These are phyloP conservation scores for Cyclotella kingstonii DNA, from an alignment of 108 stramenopile species.

Conservation along the genomic window DNA sequence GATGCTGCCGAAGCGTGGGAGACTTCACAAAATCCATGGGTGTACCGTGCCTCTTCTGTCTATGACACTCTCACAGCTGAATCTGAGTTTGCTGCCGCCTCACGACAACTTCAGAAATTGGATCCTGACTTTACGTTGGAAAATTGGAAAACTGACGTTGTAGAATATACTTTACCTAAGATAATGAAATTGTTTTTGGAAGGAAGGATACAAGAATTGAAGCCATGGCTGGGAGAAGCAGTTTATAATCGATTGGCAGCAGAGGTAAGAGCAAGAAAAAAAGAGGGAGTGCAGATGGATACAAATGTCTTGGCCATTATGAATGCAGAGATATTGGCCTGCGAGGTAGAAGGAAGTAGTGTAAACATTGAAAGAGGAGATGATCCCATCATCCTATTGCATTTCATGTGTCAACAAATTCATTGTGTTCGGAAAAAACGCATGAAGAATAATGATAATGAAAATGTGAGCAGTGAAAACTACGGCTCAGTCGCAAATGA, in stretches of 20 bases:
- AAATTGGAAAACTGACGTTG: conserved; percentile 85
- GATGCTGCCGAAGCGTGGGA: conserved; percentile 97
- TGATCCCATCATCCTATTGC: conserved; percentile 87
- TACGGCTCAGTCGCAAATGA: conserved; percentile 50
- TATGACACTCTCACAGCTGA: conserved; percentile 96
- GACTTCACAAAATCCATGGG: conserved; percentile 98
- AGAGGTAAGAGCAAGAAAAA: conserved; percentile 81
- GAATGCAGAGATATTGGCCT: conserved; percentile 91
- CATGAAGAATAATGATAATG: conserved; percentile 69
- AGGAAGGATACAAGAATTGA: conserved; percentile 81
- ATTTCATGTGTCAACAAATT: conserved; percentile 99
- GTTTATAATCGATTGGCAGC: conserved; percentile 88
- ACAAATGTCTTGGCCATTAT: conserved; percentile 93
- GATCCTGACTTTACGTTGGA: conserved; percentile 95
- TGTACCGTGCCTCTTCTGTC: conserved; percentile 92
- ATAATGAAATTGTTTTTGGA: conserved; percentile 91
- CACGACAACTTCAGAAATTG: conserved; percentile 86
- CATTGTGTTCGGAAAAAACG: conserved; percentile 94
- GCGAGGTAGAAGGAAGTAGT: conserved; percentile 62
- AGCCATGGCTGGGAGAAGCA: conserved; percentile 88
- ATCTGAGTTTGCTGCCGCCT: conserved; percentile 89
- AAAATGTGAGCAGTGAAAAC: conserved; percentile 43
- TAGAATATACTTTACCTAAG: conserved; percentile 83
- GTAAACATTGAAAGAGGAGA: conserved; percentile 77
- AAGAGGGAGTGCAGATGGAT: conserved; percentile 91